Percentiles rank a stretch among this genome's conserved stretches.
Conservation (phyloP, 116 monocot species). For the Dioscorea cayenensis region DNA sequence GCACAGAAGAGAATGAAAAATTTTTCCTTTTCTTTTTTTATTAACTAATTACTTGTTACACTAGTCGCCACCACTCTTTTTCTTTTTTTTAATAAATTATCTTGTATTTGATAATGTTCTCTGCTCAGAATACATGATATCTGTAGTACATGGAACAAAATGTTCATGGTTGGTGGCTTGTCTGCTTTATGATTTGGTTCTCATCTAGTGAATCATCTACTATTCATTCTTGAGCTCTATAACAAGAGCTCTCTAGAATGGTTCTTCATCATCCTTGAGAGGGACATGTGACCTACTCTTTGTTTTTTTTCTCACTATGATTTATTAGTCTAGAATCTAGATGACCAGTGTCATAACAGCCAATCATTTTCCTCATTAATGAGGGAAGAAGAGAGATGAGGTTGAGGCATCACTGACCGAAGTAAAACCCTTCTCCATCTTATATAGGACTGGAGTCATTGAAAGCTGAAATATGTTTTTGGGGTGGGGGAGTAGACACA, state of each 20-base stretch:
- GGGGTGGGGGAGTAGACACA: not conserved
- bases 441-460: not conserved
- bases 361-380: conserved; percentile 3
- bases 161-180: not conserved
- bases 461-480: not conserved
- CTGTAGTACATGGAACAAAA: not conserved
- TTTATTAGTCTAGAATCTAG: too few relatives aligned
- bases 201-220: not conserved
- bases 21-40: too few relatives aligned
- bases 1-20: too few relatives aligned
- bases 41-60: too few relatives aligned
- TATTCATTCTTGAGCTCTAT: too few relatives aligned
- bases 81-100: too few relatives aligned
- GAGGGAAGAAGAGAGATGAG: not conserved
- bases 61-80: not conserved
- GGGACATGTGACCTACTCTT: too few relatives aligned
- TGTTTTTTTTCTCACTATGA: too few relatives aligned
- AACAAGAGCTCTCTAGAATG: not conserved
- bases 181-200: not conserved
- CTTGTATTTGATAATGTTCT: not conserved
- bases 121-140: too few relatives aligned
- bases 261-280: not conserved
- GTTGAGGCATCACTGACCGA: too few relatives aligned
- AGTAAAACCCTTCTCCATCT: not conserved
- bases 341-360: not conserved